Evolutionary conservation across 495 filamentous ascomycete species (phyloP), one percentile per base, ranked within the genome.

Genomic region (Podospora tetraspora): DNA sequence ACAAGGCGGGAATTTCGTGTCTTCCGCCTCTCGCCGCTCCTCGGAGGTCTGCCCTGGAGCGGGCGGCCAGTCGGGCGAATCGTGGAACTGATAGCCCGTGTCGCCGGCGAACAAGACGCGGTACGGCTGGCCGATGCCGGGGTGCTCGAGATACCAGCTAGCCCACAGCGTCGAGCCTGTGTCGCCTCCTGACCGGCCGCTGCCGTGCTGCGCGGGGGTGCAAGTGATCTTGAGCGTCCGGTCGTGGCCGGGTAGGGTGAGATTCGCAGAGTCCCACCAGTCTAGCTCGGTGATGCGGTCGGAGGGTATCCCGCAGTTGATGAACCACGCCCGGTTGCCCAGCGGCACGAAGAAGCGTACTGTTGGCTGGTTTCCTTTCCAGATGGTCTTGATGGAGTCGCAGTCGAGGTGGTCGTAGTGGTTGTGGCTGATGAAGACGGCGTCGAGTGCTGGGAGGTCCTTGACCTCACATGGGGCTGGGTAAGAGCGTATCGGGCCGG

Each of bases 391-490:
- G 24, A 86, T 69, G 0, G 79, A 80, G 27, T 76, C 72, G 37
- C 68, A 65, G 68, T 86, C 84, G 66, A 86, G 71, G 66, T 86
- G 84, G 66, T 86, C 84, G 68, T 82, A 85, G 69, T 86, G 84
- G 69, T 85, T 82, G 70, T 86, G 84, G 37, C 76, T 80, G 24
- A 86, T 82, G 34, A 78, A 71, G n/a, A 86, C 78, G 13, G 78
- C 71, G 62, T 86, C 84, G 24, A 85, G 75, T 19, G 80, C 77
- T 6, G 85, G 85, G 9, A 86, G 68, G 61, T 82, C 82, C 9
- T 78, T 71, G 6, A 83, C 64, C 13, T 70, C 65, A 68, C 85
- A 86, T 1, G 85, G 85, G 1, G 83, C 74, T 1, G 82, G 83
- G 43, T 79, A 81, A 23, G 84, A 81, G 22, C 85, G 79, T 61